These are phyloP conservation scores for Monilinia fructicola DNA, from an alignment of 2,329 filamentous ascomycete species.

Conservation along the genomic window DNA sequence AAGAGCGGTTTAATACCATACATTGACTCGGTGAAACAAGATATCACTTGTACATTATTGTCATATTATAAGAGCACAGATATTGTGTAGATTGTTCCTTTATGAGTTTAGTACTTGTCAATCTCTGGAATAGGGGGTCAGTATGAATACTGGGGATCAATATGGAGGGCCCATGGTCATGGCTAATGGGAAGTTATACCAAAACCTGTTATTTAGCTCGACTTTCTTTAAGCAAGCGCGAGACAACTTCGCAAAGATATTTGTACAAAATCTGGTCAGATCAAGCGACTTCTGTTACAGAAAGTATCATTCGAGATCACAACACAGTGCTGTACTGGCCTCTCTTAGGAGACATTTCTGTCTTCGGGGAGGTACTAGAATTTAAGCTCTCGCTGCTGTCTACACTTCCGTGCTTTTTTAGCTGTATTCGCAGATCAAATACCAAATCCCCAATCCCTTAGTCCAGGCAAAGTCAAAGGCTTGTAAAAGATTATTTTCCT, in stretches of 20 bases:
- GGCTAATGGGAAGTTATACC: neutral
- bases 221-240: neutral
- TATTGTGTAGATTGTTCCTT: neutral
- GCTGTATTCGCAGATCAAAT: neutral
- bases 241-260: neutral
- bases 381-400: neutral
- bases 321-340: neutral
- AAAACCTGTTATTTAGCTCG: neutral
- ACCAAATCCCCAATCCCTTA: neutral
- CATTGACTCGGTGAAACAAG: constrained; percentile 11
- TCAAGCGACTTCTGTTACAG: neutral
- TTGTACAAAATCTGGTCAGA: neutral
- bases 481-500: neutral
- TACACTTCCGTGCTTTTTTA: neutral
- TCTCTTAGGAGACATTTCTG: neutral
- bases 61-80: constrained; percentile 14
- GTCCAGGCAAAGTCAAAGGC: neutral
- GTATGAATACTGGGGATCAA: neutral
- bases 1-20: neutral
- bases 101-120: neutral
- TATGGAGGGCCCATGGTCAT: neutral
- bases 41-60: constrained; percentile 23
- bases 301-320: neutral
- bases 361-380: neutral
- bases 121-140: neutral